A percentile compares a stretch with the other conserved stretches of the same genome.
Evolutionary conservation across 495 filamentous ascomycete genomes (phyloP).

Genomic region (Tuber umbilicatum): DNA sequence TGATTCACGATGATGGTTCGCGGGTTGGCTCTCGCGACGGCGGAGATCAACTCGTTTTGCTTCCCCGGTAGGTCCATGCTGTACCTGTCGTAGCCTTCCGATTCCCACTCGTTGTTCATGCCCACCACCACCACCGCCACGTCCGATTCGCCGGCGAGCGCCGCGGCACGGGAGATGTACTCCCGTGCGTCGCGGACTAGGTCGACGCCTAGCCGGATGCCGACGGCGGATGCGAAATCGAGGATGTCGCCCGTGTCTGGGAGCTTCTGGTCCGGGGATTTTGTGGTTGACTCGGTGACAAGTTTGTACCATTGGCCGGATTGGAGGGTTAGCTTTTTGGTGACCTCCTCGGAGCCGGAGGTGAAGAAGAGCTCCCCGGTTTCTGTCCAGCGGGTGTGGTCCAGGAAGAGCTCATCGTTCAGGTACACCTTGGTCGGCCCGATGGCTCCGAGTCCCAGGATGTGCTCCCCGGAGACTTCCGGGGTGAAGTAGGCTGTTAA

Average conservation of each 20-base stretch:
- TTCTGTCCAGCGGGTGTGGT: conserved; percentile 62
- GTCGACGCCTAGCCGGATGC: conserved; percentile 15
- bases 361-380: conserved; percentile 56
- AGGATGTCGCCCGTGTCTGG: conserved; percentile 46
- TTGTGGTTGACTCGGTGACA: conserved; percentile 53
- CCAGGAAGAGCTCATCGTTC: conserved; percentile 61
- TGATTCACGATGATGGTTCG: conserved; percentile 71
- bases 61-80: conserved; percentile 71
- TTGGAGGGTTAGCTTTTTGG: conserved; percentile 49
- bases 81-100: conserved; percentile 71
- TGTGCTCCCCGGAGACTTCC: conserved; percentile 55
- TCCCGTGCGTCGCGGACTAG: not conserved
- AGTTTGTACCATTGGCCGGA: conserved; percentile 49
- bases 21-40: conserved; percentile 62
- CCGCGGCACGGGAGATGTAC: conserved; percentile 14
- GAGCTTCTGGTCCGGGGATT: conserved; percentile 49
- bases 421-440: conserved; percentile 65
- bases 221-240: conserved; percentile 17
- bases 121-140: conserved; percentile 72
- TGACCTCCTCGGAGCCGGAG: conserved; percentile 50
- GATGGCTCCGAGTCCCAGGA: conserved; percentile 68
- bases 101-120: conserved; percentile 80
- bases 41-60: conserved; percentile 64
- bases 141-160: conserved; percentile 45
- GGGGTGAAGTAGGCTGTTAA: conserved; percentile 53